A percentile compares a stretch with the other conserved stretches of the same genome.
Conservation (phyloP, 192 early-diverging fungal species). For the Geranomyces variabilis region DNA sequence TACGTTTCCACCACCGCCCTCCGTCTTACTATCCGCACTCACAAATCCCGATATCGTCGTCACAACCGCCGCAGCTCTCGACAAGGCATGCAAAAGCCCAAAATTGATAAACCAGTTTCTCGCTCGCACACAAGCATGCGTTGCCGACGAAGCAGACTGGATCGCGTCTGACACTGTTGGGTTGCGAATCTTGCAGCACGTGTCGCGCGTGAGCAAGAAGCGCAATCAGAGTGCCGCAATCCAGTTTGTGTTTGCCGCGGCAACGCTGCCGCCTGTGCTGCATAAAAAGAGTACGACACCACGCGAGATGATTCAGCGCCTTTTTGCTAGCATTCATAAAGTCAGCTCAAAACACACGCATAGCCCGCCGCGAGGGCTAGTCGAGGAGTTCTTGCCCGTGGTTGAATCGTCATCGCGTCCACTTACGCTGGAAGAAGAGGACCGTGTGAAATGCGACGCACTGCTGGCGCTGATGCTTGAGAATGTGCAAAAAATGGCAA, state of each 20-base stretch:
- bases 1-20: constrained; percentile 12
- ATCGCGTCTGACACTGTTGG: constrained; percentile 12
- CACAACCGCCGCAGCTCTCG: not conserved
- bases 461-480: not conserved
- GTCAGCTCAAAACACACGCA: constrained; percentile 4
- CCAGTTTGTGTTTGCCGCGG: constrained; percentile 43
- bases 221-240: not conserved
- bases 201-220: constrained; percentile 14
- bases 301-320: constrained; percentile 18
- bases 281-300: constrained; percentile 15
- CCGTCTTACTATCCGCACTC: not conserved
- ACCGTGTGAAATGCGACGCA: constrained; percentile 18
- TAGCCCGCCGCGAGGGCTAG: constrained; percentile 16
- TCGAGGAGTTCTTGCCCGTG: constrained; percentile 35
- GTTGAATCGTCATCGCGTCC: not conserved
- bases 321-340: constrained; percentile 24
- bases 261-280: constrained; percentile 35
- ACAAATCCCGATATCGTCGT: constrained; percentile 11
- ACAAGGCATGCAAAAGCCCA: not conserved
- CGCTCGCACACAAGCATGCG: constrained; percentile 22
- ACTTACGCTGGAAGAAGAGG: not conserved
- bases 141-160: constrained; percentile 42
- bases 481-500: not conserved
- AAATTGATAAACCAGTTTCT: constrained; percentile 15
- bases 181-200: constrained; percentile 16